phyloP scores from a whole-genome alignment of 1,139 yeast species.

The Blastobotrys apis region DNA sequence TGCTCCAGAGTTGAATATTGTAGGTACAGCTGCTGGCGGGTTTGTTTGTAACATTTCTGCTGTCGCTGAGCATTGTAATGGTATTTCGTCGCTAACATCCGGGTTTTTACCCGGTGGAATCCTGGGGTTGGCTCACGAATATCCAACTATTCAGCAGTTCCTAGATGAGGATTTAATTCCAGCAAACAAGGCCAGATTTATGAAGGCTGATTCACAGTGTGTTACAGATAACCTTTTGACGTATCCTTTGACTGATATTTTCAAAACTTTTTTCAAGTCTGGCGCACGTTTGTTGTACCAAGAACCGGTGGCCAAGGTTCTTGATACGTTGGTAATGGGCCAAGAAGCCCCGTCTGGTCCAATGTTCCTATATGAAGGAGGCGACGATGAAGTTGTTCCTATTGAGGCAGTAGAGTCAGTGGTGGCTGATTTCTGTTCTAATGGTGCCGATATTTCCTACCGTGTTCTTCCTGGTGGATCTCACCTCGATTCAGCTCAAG shows the following conservation, averaged over 20 bases:
- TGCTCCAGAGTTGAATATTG: constrained; percentile 31
- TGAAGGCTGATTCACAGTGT: constrained; percentile 18
- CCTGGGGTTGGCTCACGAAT: constrained; percentile 31
- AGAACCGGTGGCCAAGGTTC: constrained; percentile 12
- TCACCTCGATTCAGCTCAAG: not conserved
- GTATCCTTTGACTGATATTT: constrained; percentile 21
- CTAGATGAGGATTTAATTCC: constrained; percentile 19
- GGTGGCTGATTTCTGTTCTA: not conserved
- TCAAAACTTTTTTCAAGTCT: constrained; percentile 20
- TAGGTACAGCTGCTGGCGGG: constrained; percentile 29
- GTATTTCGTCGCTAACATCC: constrained; percentile 21
- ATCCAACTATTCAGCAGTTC: constrained; percentile 21
- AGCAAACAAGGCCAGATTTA: constrained; percentile 16
- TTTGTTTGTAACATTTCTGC: constrained; percentile 24
- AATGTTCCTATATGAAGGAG: constrained; percentile 30
- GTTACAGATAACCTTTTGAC: constrained; percentile 17
- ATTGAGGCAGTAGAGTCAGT: constrained; percentile 22
- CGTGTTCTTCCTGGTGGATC: constrained; percentile 26
- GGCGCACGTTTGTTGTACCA: constrained; percentile 19
- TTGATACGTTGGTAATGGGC: constrained; percentile 24
- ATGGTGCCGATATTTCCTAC: constrained; percentile 23
- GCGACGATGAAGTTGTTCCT: constrained; percentile 29
- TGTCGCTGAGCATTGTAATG: constrained; percentile 19
- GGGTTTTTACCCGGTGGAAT: constrained; percentile 31
- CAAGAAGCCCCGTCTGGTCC: constrained; percentile 24